Base-by-base conservation (phyloP, 306 rosid species). In the Pyrus bretschneideri region DNA sequence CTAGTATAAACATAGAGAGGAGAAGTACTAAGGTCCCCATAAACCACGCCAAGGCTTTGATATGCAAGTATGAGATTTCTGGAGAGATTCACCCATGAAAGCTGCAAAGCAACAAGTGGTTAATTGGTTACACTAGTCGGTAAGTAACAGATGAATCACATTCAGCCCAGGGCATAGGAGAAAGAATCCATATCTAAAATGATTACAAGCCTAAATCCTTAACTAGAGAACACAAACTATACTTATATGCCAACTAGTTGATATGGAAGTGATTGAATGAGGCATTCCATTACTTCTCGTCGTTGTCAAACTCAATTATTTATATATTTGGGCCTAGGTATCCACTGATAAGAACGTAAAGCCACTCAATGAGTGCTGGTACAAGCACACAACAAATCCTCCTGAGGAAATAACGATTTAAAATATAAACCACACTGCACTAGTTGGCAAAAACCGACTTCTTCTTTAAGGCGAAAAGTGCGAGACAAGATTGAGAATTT, bases 1-100 rank as follows among this genome's bases (percentile, higher is more conserved):
- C 97, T 90, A 6, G 86, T 76, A 64, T 81, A 92, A 70, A 90
- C 96, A 73, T 92, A 92, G 35, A 92, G 96, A 45, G 97, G 97
- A 35, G 97, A 92, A 76, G 97, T 92, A 73, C 96, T 85, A 76
- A 92, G 87, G 82, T 92, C 97, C 69, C 97, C 96, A 57, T 92
- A 92, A 61, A 92, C 96, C 21, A 92, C 96, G 19, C 97, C 97
- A 73, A 90, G 88, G 86, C 97, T 92, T 86, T 92, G 97, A 83
- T 88, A 90, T 18, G 97, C 96, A 70, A 92, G 83, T 70, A 92
- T 21, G 10, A 92, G 73, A 81, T 84, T 90, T 83, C 86, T 87
- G 17, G 89, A 75, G 57, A 90, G 81, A 67, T 75, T 84, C 40
- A 77, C 85, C 91, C 89, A 83, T 15, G 96, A 84, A 79, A 83